These are phyloP conservation scores for Amanita thiersii DNA, from an alignment of 768 basidiomycete genomes.

Conservation along the genomic window DNA sequence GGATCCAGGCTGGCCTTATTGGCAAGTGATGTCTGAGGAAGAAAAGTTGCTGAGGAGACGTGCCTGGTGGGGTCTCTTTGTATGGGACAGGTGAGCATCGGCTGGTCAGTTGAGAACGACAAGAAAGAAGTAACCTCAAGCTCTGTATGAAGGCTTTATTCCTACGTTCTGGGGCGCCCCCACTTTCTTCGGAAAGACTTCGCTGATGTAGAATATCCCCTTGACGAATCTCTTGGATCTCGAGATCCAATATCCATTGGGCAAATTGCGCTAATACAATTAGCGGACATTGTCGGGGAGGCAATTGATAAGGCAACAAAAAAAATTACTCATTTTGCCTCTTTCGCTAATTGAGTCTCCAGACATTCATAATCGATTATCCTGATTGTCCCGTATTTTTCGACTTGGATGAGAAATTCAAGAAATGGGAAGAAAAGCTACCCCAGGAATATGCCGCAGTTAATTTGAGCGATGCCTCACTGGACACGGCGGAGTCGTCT, in stretches of 20 bases:
- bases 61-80: slow-evolving; percentile 36
- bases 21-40: slow-evolving; percentile 36
- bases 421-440: slow-evolving; percentile 34
- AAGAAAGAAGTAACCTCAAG: background rate
- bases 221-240: slow-evolving; percentile 21
- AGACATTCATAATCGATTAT: slow-evolving; percentile 28
- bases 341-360: background rate
- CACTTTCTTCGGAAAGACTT: slow-evolving; percentile 28
- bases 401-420: slow-evolving; percentile 33
- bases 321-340: background rate
- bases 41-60: slow-evolving; percentile 30
- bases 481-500: slow-evolving; percentile 18
- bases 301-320: slow-evolving; percentile 30
- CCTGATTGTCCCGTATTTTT: slow-evolving; percentile 28
- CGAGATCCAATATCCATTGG: slow-evolving; percentile 28
- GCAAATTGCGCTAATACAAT: slow-evolving; percentile 26
- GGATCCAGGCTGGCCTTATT: slow-evolving; percentile 31
- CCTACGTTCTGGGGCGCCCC: slow-evolving; percentile 37
- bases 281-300: slow-evolving; percentile 31
- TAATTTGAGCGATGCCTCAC: slow-evolving; percentile 18
- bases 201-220: slow-evolving; percentile 28
- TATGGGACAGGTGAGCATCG: slow-evolving; percentile 33
- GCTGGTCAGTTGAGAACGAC: no score
- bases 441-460: slow-evolving; percentile 30
- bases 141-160: slow-evolving; percentile 24